These are phyloP conservation scores for Xanthoconium stramineum DNA, from an alignment of 768 basidiomycete species.

Conservation along the genomic window DNA sequence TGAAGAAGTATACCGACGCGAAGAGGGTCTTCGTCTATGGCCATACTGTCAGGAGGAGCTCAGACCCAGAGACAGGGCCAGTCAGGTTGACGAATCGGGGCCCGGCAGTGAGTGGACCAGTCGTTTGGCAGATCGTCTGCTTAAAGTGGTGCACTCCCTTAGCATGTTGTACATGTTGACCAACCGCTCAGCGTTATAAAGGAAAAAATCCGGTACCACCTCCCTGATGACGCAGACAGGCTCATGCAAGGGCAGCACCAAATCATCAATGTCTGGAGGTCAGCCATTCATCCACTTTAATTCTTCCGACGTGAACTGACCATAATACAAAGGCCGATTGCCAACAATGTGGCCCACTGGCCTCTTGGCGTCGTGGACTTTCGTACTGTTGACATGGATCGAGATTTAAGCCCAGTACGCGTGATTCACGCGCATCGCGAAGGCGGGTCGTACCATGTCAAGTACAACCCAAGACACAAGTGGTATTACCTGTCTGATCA, in stretches of 20 bases:
- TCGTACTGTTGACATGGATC: not conserved
- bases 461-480: conserved; percentile 22
- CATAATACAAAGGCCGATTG: not conserved
- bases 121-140: not conserved
- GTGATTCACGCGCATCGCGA: conserved; percentile 33
- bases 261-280: conserved; percentile 45
- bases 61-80: not conserved
- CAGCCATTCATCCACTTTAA: not conserved
- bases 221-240: conserved; percentile 38
- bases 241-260: conserved; percentile 38
- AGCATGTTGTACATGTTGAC: not conserved
- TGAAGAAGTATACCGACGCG: not conserved
- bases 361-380: not conserved
- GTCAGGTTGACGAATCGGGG: not conserved
- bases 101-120: not conserved
- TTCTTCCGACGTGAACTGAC: not conserved
- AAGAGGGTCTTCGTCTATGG: conserved; percentile 1
- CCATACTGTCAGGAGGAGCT: not conserved
- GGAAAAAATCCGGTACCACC: conserved; percentile 18
- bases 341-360: not conserved
- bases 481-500: too few species aligned
- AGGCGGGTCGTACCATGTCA: conserved; percentile 21
- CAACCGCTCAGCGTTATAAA: not conserved
- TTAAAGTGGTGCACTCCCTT: too few species aligned
- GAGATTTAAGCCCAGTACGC: conserved; percentile 19